Base-by-base conservation (phyloP, 192 early-diverging fungal species). In the Linnemannia zychae region DNA sequence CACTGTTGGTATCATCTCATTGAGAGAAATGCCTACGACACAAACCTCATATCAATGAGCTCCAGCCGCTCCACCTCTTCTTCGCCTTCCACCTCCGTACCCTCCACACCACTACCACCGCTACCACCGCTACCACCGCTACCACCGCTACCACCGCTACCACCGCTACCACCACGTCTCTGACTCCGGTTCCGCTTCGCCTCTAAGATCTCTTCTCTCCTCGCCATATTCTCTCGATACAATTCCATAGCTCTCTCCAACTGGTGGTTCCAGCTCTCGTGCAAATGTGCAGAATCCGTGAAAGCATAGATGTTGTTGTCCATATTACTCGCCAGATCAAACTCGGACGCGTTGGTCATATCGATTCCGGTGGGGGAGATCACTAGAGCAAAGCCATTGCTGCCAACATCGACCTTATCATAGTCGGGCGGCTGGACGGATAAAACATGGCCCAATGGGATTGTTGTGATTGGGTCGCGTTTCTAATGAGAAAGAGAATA, bases 271-370 rank as follows among this genome's bases (percentile, higher is more conserved):
- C 83, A 85, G 34, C 37, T 22, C 13, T 79, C 74, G 22, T 76
- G 73, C 33, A 72, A 50, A 38, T 78, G 76, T 1, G 83, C 60
- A 3, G 83, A 85, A 24, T 85, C 83, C 7, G 83, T 76, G 4
- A 79, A 85, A 20, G 83, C 83, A 40, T 85, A 76, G 13, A 85
- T 38, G 0, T 73, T 71, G 60, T 75, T 67, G 24, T 85, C 83
- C 77, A 85, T 79, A 31, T 79, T 74, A 28, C 57, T 63, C 5
- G 53, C 36, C 20, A 79, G n/a, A 37, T 79, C 83, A 46, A 79
- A 76, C n/a, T 79, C 76, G 7, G 53, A 17, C 9, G 67, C 49
- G 15, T 49, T 49, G 3, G 67, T 52, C 77, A 85, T 72, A 47
- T 85, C 60, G 13, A 85, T 71, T 37, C 72, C 72, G 0, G 13